These are phyloP conservation scores for Podila epicladia DNA, from an alignment of 192 early-diverging fungal genomes.

Conservation along the genomic window DNA sequence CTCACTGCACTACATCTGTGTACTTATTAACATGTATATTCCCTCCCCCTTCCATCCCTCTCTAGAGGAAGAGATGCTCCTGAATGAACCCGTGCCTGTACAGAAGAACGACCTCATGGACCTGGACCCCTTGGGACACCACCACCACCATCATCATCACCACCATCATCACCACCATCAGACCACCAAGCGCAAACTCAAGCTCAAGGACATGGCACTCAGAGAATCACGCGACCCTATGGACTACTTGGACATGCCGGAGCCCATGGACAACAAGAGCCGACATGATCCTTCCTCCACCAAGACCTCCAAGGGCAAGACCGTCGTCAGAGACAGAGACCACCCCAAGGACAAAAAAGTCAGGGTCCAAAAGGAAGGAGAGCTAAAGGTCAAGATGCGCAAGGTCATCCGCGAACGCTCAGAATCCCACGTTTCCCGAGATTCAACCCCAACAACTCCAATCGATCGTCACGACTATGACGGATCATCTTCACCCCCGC, in stretches of 20 bases:
- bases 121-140: constrained; percentile 17
- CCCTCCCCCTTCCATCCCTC: neutral
- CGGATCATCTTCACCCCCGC: constrained; percentile 4
- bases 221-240: constrained; percentile 42
- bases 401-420: constrained; percentile 28
- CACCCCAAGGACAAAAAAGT: constrained; percentile 14
- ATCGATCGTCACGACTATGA: constrained; percentile 4
- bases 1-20: neutral
- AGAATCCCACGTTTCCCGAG: constrained; percentile 30
- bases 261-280: constrained; percentile 21
- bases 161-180: constrained; percentile 46
- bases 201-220: constrained; percentile 46
- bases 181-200: constrained; percentile 39
- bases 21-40: neutral
- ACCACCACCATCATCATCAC: constrained; percentile 42
- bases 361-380: constrained; percentile 14
- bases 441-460: constrained; percentile 39
- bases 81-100: constrained; percentile 33
- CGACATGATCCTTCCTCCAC: constrained; percentile 8
- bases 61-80: constrained; percentile 41
- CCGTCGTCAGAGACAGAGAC: neutral
- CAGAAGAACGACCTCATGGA: constrained; percentile 19
- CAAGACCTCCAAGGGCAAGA: constrained; percentile 20
- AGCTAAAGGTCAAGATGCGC: neutral
- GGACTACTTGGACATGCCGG: constrained; percentile 18